phyloP scores from a whole-genome alignment of 73 alveolate genomes.

The Uronychia binucleata region DNA sequence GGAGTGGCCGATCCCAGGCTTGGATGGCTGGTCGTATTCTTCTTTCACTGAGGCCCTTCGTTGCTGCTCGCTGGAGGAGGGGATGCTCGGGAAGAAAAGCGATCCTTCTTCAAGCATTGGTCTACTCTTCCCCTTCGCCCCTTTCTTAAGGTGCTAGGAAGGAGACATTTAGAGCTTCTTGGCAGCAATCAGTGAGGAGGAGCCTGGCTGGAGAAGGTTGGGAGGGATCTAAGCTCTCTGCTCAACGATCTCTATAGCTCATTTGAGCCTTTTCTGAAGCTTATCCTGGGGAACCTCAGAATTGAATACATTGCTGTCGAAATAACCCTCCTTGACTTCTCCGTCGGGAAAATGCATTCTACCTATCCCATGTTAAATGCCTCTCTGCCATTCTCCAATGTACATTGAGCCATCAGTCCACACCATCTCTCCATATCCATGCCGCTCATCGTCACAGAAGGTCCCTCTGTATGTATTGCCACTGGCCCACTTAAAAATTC shows the following conservation, averaged over 20 bases:
- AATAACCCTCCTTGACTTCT: not conserved
- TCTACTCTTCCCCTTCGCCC: not conserved
- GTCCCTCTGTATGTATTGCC: not conserved
- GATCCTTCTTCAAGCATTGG: not conserved
- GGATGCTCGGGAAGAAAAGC: not conserved
- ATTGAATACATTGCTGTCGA: not conserved
- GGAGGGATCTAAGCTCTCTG: not conserved
- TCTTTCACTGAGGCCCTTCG: not conserved
- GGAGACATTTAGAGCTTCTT: not conserved
- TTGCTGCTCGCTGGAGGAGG: not conserved
- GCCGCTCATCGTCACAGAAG: not conserved
- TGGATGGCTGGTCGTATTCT: not conserved
- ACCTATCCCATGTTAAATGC: conserved; percentile 32
- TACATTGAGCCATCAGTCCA: conserved; percentile 18
- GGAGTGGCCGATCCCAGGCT: too few species aligned
- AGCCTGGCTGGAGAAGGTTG: not conserved
- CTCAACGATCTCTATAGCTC: not conserved
- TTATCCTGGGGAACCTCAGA: not conserved
- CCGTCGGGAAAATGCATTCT: not conserved
- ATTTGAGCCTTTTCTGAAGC: not conserved
- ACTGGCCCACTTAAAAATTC: conserved; percentile 16
- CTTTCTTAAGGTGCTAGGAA: not conserved
- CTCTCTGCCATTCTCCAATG: conserved; percentile 36
- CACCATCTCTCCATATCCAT: conserved; percentile 5
- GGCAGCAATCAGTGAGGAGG: not conserved